Percentiles rank a stretch among this genome's conserved stretches.
These are phyloP conservation scores for Macrocybe gigantea DNA, from an alignment of 768 basidiomycete species.

Conservation along the genomic window DNA sequence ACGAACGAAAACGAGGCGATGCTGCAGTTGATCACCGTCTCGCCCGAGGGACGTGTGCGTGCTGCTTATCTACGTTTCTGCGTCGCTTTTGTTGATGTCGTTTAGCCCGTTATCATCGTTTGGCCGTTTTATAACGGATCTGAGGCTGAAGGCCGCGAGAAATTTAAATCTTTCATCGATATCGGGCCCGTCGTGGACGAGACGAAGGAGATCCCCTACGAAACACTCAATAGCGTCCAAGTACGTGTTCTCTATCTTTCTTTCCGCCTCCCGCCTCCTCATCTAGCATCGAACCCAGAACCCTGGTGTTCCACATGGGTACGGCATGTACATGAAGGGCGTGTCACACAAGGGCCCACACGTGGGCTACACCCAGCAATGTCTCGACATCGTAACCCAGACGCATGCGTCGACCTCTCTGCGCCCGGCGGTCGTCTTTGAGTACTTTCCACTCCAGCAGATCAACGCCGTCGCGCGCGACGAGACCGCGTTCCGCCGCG, in stretches of 20 bases:
- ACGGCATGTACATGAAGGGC: conserved; percentile 37
- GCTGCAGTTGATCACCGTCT: conserved; percentile 24
- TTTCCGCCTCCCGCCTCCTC: not conserved
- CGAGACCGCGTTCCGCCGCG: conserved; percentile 35
- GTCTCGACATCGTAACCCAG: conserved; percentile 18
- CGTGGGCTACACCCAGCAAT: conserved; percentile 22
- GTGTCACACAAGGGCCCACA: conserved; percentile 23
- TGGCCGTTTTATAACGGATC: conserved; percentile 45
- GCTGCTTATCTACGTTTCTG: not conserved
- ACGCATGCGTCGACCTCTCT: conserved; percentile 13
- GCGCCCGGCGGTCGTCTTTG: conserved; percentile 24
- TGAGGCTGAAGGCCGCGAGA: conserved; percentile 37
- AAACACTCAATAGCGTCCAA: conserved; percentile 34
- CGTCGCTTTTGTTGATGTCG: not conserved
- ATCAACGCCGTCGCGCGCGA: conserved; percentile 27
- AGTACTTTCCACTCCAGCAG: conserved; percentile 36
- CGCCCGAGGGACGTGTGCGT: conserved; percentile 33
- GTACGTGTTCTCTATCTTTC: conserved; percentile 15
- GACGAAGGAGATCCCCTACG: conserved; percentile 41
- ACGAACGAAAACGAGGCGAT: conserved; percentile 34
- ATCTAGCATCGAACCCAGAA: conserved; percentile 23
- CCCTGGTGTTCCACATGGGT: conserved; percentile 25
- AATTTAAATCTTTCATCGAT: conserved; percentile 41
- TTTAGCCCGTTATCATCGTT: conserved; percentile 31
- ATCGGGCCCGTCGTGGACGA: conserved; percentile 37